These are phyloP conservation scores for Exutisphaerella laricina DNA, from an alignment of 2,329 filamentous ascomycete species.

Conservation along the genomic window DNA sequence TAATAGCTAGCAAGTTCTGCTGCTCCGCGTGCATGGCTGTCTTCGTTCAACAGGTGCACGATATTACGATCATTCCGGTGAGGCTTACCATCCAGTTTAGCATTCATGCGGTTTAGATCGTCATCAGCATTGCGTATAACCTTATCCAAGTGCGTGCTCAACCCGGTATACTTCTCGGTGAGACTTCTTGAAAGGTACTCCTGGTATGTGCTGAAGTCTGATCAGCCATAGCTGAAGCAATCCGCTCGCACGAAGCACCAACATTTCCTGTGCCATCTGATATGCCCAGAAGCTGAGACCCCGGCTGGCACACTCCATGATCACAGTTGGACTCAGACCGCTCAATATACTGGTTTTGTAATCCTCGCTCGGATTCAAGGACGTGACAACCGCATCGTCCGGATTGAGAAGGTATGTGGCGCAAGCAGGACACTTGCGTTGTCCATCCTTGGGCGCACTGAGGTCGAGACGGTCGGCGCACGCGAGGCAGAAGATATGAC, in stretches of 20 bases:
- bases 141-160: conserved; percentile 65
- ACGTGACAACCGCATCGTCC: conserved; percentile 67
- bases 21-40: conserved; percentile 14
- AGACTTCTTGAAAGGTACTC: conserved; percentile 66
- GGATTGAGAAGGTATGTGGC: conserved; percentile 59
- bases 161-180: conserved; percentile 61
- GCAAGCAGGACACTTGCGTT: conserved; percentile 70
- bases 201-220: conserved; percentile 60
- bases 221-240: conserved; percentile 22
- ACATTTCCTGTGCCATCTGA: conserved; percentile 80
- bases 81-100: conserved; percentile 56
- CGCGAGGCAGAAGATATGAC: conserved; percentile 77
- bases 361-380: conserved; percentile 74
- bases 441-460: conserved; percentile 46
- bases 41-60: background rate
- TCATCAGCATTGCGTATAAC: conserved; percentile 68
- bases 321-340: conserved; percentile 70
- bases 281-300: conserved; percentile 82
- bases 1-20: conserved; percentile 5
- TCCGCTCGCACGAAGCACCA: conserved; percentile 24
- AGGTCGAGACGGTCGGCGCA: conserved; percentile 65
- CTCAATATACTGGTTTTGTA: conserved; percentile 84
- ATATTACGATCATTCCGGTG: too few species aligned
- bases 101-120: conserved; percentile 62
- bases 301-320: conserved; percentile 80